Conservation (phyloP, 2,329 filamentous ascomycete species). For the Boeremia exigua region DNA sequence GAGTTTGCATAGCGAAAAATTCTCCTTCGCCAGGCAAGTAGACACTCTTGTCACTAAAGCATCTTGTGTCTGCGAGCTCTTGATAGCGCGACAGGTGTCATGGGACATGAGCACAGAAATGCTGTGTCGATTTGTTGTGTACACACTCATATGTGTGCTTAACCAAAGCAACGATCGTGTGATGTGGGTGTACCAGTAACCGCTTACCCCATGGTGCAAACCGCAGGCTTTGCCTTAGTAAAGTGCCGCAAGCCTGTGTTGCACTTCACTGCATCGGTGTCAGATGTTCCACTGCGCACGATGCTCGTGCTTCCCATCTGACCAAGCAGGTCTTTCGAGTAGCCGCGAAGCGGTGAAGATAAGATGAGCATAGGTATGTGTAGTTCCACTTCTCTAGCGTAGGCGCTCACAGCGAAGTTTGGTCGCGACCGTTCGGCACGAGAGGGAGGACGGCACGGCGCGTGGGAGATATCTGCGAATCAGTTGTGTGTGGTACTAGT, state of each 20-base stretch:
- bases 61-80: not conserved
- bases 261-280: not conserved
- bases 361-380: not conserved
- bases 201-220: not conserved
- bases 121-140: not conserved
- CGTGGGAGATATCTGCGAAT: constrained; percentile 34
- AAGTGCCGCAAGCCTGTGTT: not conserved
- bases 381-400: not conserved
- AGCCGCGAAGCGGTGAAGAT: constrained; percentile 21
- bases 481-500: constrained; percentile 20
- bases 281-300: not conserved
- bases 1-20: not conserved
- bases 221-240: not conserved
- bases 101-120: not conserved
- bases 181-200: not conserved
- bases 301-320: not conserved
- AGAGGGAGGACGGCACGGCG: constrained; percentile 41
- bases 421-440: constrained; percentile 26
- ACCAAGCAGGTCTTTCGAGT: constrained; percentile 16
- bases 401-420: constrained; percentile 10
- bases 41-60: not conserved
- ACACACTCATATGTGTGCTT: not conserved
- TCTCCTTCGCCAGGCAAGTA: not conserved
- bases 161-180: not conserved
- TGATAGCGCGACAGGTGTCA: not conserved